Percentiles rank a stretch among this genome's conserved stretches.
Evolutionary conservation across 2,329 filamentous ascomycete genomes (phyloP).

Genomic region (Aureobasidium sp.): DNA sequence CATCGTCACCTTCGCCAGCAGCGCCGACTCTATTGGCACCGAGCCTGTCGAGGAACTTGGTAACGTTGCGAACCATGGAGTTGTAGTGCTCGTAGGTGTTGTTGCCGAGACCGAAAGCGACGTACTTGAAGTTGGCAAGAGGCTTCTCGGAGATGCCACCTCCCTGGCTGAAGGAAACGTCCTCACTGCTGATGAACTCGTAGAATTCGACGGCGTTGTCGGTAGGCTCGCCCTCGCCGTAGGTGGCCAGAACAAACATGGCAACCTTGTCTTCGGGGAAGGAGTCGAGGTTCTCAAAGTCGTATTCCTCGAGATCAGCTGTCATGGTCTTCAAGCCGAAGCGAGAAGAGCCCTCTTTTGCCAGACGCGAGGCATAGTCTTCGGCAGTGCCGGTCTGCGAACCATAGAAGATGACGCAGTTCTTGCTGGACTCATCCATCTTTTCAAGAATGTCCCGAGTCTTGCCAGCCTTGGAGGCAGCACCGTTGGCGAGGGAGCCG

Average conservation of each 20-base stretch:
- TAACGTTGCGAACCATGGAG: conserved; percentile 89
- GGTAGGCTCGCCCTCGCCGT: conserved; percentile 96
- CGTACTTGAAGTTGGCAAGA: conserved; percentile 78
- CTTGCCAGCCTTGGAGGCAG: conserved; percentile 65
- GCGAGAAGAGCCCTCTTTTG: conserved; percentile 93
- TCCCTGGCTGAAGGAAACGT: conserved; percentile 69
- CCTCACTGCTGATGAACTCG: conserved; percentile 83
- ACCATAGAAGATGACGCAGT: conserved; percentile 97
- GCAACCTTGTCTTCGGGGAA: conserved; percentile 85
- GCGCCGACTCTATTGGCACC: conserved; percentile 78
- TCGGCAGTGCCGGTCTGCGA: conserved; percentile 98
- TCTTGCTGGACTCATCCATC: conserved; percentile 91
- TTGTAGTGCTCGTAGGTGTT: conserved; percentile 72
- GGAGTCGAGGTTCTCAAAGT: conserved; percentile 86
- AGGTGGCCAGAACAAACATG: conserved; percentile 94
- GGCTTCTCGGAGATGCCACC: conserved; percentile 55
- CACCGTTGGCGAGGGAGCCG: conserved; percentile 58
- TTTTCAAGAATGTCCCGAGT: conserved; percentile 91
- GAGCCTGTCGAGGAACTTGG: conserved; percentile 70
- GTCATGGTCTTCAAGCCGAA: conserved; percentile 98
- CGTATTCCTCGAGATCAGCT: conserved; percentile 94
- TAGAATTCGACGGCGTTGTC: conserved; percentile 99
- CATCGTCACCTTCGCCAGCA: conserved; percentile 93
- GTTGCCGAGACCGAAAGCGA: conserved; percentile 50
- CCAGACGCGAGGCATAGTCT: conserved; percentile 91